phyloP scores from a whole-genome alignment of 768 basidiomycete genomes.

The Russula olivacea region DNA sequence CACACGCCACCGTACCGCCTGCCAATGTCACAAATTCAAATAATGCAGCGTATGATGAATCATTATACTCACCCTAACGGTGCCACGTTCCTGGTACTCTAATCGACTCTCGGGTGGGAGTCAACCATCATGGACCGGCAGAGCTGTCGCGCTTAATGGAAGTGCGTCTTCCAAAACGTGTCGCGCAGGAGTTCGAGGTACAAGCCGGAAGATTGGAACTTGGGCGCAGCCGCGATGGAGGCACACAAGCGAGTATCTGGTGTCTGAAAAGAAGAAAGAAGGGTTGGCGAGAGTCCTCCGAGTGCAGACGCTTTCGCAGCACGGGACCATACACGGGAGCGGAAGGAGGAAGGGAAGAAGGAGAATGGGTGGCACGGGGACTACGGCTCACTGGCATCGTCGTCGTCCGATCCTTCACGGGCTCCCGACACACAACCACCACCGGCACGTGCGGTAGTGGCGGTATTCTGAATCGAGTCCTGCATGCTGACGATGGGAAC shows the following conservation, averaged over 20 bases:
- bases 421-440: slow-evolving; percentile 34
- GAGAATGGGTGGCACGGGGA: slow-evolving; percentile 20
- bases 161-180: no score
- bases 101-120: no score
- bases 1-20: no score
- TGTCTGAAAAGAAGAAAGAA: slow-evolving; percentile 39
- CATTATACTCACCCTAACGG: no score
- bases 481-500: slow-evolving; percentile 71
- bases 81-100: no score
- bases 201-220: slow-evolving; percentile 59
- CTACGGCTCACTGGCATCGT: slow-evolving; percentile 39
- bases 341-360: background rate
- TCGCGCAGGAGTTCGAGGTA: no score
- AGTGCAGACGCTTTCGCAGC: slow-evolving; percentile 39
- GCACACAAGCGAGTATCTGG: slow-evolving; percentile 29
- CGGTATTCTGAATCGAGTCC: slow-evolving; percentile 45
- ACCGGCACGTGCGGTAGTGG: background rate
- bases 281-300: slow-evolving; percentile 39
- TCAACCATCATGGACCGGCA: no score
- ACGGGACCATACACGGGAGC: slow-evolving; percentile 51
- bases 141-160: no score
- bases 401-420: slow-evolving; percentile 21
- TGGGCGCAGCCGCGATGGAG: slow-evolving; percentile 39
- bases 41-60: no score
- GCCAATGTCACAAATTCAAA: no score